These are phyloP conservation scores for Xylariaceae sp. DNA, from an alignment of 2,329 filamentous ascomycete genomes.

Conservation along the genomic window DNA sequence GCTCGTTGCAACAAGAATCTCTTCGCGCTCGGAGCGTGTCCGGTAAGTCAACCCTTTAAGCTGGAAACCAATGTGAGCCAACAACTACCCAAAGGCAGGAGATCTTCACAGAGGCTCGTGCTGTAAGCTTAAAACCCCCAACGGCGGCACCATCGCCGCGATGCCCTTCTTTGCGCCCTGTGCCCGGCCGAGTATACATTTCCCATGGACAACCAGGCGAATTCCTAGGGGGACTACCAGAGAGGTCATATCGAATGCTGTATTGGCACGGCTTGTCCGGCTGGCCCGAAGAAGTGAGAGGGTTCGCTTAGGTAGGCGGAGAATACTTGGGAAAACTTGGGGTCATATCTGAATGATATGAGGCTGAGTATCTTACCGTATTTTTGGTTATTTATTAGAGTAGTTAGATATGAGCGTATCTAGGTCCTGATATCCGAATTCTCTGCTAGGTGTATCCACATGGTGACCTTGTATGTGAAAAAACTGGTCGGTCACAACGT, in stretches of 20 bases:
- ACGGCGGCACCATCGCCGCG: constrained; percentile 2
- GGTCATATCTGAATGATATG: too few relatives aligned
- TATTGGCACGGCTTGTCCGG: constrained; percentile 25
- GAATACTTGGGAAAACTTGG: too few relatives aligned
- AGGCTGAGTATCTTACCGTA: too few relatives aligned
- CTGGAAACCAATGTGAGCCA: background rate
- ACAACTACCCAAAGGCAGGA: background rate
- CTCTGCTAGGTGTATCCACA: too few relatives aligned
- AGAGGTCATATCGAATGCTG: constrained; percentile 30
- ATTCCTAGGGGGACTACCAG: constrained; percentile 30
- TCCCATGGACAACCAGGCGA: constrained; percentile 30
- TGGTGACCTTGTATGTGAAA: too few relatives aligned
- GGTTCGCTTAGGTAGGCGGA: too few relatives aligned
- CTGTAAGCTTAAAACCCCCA: constrained; percentile 26
- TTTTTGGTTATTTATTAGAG: too few relatives aligned
- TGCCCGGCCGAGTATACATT: constrained; percentile 34
- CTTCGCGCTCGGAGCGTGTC: constrained; percentile 23
- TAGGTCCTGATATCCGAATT: too few relatives aligned
- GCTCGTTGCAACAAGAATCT: constrained; percentile 36
- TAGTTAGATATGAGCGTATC: too few relatives aligned
- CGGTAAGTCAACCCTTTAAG: constrained; percentile 13
- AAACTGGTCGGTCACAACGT: too few relatives aligned
- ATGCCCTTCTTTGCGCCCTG: constrained; percentile 34
- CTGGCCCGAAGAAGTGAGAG: constrained; percentile 24
- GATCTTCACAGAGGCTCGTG: constrained; percentile 26